Evolutionary conservation across 2,329 filamentous ascomycete genomes (phyloP), one percentile per base, ranked within the genome.

Genomic region (Magnaporthiopsis incrustans): DNA sequence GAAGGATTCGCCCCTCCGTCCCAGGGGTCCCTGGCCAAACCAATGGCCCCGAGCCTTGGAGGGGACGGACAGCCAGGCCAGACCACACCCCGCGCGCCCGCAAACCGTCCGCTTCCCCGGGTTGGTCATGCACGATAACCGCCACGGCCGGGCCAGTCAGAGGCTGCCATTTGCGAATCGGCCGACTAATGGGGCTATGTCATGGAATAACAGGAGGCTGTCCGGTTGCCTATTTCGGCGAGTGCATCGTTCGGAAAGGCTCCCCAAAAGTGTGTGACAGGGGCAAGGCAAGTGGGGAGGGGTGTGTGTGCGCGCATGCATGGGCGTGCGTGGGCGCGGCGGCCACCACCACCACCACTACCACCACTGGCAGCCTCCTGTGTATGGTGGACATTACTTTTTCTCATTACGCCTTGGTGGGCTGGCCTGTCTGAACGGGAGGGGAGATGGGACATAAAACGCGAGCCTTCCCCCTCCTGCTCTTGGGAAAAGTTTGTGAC

Each of bases 151-250:
- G 44, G 22, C 44, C 44, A 53, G 44, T 53, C 44, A 53, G 44
- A 53, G 44, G 44, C 44, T 22, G 44, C 44, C 44, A 22, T 53
- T 53, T 26, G 27, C 15, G 32, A 60, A 35, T 60, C 32, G 22
- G 58, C 18, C 58, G 58, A 60, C 58, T 60, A 60, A 60, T 60
- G 58, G 30, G 26, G 58, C 27, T 35, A 60, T 60, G 58, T 60
- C 58, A 60, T 60, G 25, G 56, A 53, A 53, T 30, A 53, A 53
- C 44, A 53, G 44, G 44, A 53, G 44, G 35, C 35, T 38, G 35
- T 11, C 11, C 11, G 35, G 44, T 53, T 53, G 44, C 44, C 44
- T 53, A 53, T 53, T 53, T n/a, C 44, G 44, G 44, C n/a, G n/a
- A 18, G 44, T n/a, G 44, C 56, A n/a, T n/a, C 44, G 22, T 44